Evolutionary conservation across 768 basidiomycete species (phyloP), one percentile per base, ranked within the genome.

Genomic region (Russula sp.): DNA sequence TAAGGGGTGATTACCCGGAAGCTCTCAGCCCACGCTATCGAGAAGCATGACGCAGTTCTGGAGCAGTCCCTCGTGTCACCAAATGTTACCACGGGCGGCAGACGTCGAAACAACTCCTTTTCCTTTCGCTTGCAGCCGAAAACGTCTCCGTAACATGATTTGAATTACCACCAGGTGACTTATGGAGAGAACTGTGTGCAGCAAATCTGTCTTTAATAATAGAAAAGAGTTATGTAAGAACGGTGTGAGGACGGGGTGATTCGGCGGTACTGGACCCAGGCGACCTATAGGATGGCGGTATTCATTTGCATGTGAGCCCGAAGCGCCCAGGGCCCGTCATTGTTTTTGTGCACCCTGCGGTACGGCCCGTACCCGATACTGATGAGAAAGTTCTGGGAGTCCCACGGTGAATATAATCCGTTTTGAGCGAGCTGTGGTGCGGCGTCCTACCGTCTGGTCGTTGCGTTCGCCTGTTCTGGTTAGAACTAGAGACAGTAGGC

Each of bases 1-100:
- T 62, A 67, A 62, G 64, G 62, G 57, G 57, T 55, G 58, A 66
- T 59, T 49, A 42, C 55, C 59, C 56, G 54, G 65, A 55, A 59
- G 47, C 57, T 51, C 59, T 62, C 27, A 51, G 54, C 55, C 35
- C 64, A 66, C 64, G 65, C 53, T 22, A 53, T 44, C 50, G 56
- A 51, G 54, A 59, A 54, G 53, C 56, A 65, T 63, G 52, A 59
- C 39, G 52, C 52, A 42, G 57, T 53, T 58, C 57, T 58, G 62
- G 57, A 58, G 62, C 62, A 37, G 45, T 32, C 55, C 56, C 56
- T 58, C 37, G 50, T 42, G 51, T 66, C 62, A 49, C 31, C 62
- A 53, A 57, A 52, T 52, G 50, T 47, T 45, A 58, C 57, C 35
- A 48, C 22, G 31, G n/a, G 62, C 57, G 57, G 57, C 47, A 49